Evolutionary conservation across 2,329 filamentous ascomycete genomes (phyloP).

Genomic region (Diaporthe capsici): DNA sequence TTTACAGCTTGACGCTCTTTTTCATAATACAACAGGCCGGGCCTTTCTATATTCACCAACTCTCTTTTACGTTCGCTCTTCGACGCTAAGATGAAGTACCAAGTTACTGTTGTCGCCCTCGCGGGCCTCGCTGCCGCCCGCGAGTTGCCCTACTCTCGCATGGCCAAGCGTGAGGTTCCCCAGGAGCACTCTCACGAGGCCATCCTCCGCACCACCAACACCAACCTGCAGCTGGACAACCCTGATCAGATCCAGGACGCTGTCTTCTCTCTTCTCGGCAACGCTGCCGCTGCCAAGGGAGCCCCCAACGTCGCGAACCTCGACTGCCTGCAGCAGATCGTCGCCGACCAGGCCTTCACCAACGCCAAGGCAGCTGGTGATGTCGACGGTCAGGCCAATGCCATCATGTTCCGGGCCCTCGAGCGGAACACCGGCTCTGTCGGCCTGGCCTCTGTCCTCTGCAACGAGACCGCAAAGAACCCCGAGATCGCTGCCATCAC

Average conservation of each 20-base stretch:
- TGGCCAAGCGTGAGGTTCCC: slow-evolving; percentile 62
- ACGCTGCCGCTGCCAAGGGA: slow-evolving; percentile 54
- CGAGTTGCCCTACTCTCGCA: slow-evolving; percentile 46
- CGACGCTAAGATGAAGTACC: slow-evolving; percentile 50
- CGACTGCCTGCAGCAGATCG: slow-evolving; percentile 72
- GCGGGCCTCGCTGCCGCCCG: slow-evolving; percentile 50
- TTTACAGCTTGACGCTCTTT: slow-evolving; percentile 38
- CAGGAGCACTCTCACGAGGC: slow-evolving; percentile 66
- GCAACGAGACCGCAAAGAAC: slow-evolving; percentile 71
- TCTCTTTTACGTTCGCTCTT: slow-evolving; percentile 7
- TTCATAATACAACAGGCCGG: slow-evolving; percentile 37
- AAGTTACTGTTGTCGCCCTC: slow-evolving; percentile 49
- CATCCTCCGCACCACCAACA: slow-evolving; percentile 55
- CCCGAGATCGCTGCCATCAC: slow-evolving; percentile 74
- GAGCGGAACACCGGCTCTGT: slow-evolving; percentile 74
- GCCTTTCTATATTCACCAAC: slow-evolving; percentile 28
- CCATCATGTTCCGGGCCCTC: slow-evolving; percentile 66
- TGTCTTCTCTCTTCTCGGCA: slow-evolving; percentile 65
- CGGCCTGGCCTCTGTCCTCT: slow-evolving; percentile 69
- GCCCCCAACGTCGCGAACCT: slow-evolving; percentile 56
- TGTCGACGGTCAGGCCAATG: slow-evolving; percentile 65
- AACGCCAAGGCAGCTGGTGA: slow-evolving; percentile 70
- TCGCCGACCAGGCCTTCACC: slow-evolving; percentile 72
- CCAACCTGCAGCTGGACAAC: slow-evolving; percentile 60
- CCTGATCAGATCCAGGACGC: slow-evolving; percentile 62